phyloP scores from a whole-genome alignment of 495 filamentous ascomycete species.

The Podospora sp. region DNA sequence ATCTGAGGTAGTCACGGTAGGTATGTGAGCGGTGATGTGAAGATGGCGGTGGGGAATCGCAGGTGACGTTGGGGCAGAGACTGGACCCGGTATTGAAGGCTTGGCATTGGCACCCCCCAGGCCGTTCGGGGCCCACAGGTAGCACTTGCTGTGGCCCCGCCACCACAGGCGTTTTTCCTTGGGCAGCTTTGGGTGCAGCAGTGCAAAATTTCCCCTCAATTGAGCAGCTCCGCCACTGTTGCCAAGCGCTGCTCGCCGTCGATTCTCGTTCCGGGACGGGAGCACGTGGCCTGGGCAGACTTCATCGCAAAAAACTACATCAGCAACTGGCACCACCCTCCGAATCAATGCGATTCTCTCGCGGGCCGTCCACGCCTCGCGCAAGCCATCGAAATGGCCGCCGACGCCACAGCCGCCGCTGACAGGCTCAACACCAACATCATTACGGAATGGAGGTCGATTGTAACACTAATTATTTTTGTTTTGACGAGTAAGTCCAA shows the following conservation, averaged over 20 bases:
- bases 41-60: no score
- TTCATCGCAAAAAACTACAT: conserved; percentile 16
- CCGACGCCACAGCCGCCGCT: conserved; percentile 19
- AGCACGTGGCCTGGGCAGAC: conserved; percentile 12
- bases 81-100: no score
- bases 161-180: no score
- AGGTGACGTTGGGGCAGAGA: no score
- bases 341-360: background rate
- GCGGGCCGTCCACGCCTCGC: conserved; percentile 8
- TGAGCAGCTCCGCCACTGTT: conserved; percentile 6
- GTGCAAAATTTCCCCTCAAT: background rate
- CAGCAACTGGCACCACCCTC: background rate
- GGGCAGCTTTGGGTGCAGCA: no score
- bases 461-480: conserved; percentile 65
- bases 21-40: no score
- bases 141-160: background rate
- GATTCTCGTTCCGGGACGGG: background rate
- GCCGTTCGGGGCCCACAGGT: background rate
- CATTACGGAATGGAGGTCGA: conserved; percentile 63
- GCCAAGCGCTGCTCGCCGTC: conserved; percentile 7
- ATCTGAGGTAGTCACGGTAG: no score
- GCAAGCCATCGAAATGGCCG: conserved; percentile 25
- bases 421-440: conserved; percentile 50
- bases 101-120: no score
- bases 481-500: conserved; percentile 62